Base-by-base conservation (phyloP, 1,139 yeast genomes). In the Kodamaea derodonti region DNA sequence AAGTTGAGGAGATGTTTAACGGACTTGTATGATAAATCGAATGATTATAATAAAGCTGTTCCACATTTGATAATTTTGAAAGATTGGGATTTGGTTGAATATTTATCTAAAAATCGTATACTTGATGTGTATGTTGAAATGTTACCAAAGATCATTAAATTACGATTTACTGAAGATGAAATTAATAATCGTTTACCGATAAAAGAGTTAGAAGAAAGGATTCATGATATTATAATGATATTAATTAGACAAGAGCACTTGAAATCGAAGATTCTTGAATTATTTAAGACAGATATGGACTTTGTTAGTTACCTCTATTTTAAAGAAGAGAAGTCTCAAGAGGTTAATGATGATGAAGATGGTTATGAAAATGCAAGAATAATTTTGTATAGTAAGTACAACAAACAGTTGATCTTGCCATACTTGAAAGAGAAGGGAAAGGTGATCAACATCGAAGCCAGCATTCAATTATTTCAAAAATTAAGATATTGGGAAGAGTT, bases 1-100 rank as follows among this genome's bases (percentile, higher is more conserved):
- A 39, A 42, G 5, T 57, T 80, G 20, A 65, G 85, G 35, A 59
- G 68, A 32, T 64, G 74, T 23, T 60, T 84, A 23, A 76, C 85
- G 7, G 62, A 69, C 14, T 49, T 87, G 8, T 83, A 81, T 44
- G 62, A 81, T 9, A 65, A 69, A 30, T 59, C 78, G 0, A 72
- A 74, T 14, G 82, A 82, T 29, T 84, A 83, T 2, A 60, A 64
- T 6, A 69, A 71, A 24, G 87, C 95, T 0, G 78, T 84, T 2
- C 64, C 66, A 0, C 90, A 84, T 51, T 60, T 85, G 45, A 64
- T 83, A 9, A 56, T 54, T 17, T 56, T 83, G 20, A 65, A 70
- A 40, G 88, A 84, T 49, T 53, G 65, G 0, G 49, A 71, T n/a
- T 72, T 80, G 1, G 54, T 88, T 28, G 65, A 70, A 29, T 72